A percentile compares a stretch with the other conserved stretches of the same genome.
phyloP scores from a whole-genome alignment of 768 basidiomycete species.

The Pleurotus eryngii region DNA sequence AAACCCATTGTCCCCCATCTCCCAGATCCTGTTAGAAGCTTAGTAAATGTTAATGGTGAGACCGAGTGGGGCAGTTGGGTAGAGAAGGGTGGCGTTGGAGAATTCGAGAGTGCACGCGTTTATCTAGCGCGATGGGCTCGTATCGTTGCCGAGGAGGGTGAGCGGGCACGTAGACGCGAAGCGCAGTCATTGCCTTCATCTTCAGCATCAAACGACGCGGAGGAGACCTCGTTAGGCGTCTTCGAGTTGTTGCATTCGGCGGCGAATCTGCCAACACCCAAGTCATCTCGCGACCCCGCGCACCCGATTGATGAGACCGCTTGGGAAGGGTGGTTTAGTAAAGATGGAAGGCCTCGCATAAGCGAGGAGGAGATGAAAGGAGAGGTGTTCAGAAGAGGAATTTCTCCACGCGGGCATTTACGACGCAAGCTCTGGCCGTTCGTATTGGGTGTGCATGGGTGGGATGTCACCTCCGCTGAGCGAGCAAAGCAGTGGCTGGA shows the following conservation, averaged over 20 bases:
- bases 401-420: slow-evolving; percentile 48
- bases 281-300: slow-evolving; percentile 74
- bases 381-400: slow-evolving; percentile 77
- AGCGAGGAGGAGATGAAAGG: slow-evolving; percentile 65
- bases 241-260: slow-evolving; percentile 84
- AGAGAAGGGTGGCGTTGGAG: slow-evolving; percentile 88
- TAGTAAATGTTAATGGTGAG: slow-evolving; percentile 88
- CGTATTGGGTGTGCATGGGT: slow-evolving; percentile 78
- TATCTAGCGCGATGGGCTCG: slow-evolving; percentile 97
- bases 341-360: slow-evolving; percentile 64
- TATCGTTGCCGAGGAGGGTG: slow-evolving; percentile 97
- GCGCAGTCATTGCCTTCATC: slow-evolving; percentile 62
- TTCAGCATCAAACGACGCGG: slow-evolving; percentile 43
- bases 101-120: slow-evolving; percentile 94
- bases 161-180: slow-evolving; percentile 80
- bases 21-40: slow-evolving; percentile 87
- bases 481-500: slow-evolving; percentile 57
- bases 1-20: slow-evolving; percentile 96
- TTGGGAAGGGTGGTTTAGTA: slow-evolving; percentile 80
- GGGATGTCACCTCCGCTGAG: slow-evolving; percentile 67
- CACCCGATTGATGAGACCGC: slow-evolving; percentile 71
- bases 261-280: slow-evolving; percentile 77
- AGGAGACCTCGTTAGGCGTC: slow-evolving; percentile 75
- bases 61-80: slow-evolving; percentile 94
- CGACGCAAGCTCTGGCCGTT: slow-evolving; percentile 89